Base-by-base conservation (phyloP, 345 rosid genomes). In the Aegle marmelos region DNA sequence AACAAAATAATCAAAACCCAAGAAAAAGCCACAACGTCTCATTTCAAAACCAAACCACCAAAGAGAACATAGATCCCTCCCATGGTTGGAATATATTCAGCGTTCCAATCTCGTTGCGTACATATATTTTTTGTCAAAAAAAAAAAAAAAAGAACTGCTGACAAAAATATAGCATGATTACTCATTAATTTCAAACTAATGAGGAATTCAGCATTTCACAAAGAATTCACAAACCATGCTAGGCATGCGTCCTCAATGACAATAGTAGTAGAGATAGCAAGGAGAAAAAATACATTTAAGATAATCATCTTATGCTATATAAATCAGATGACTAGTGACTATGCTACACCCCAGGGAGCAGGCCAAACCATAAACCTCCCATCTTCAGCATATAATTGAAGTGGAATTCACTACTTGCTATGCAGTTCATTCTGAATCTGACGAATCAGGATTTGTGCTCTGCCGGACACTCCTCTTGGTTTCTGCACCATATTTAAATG, bases 381-480 rank as follows among this genome's bases (percentile, higher is more conserved):
- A 50, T 25, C 14, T 70, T 69, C 34, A 21, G 45, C 60, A 62
- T 41, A 48, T 28, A 22, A 27, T 45, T 48, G 45, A 7, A 16
- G 62, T n/a, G n/a, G 16, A 59, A 25, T 27, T 24, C 54, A 57
- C 11, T n/a, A 24, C 25, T 14, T 10, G 37, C 33, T 22, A 10
- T 3, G 7, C 33, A 27, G 16, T 48, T 83, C 77, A 88, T 30
- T 91, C 93, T 0, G 92, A 90, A 83, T 92, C 96, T 7, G 93
- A 85, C 0, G 87, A 92, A 86, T 91, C 91, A 0, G 86, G 78
- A 22, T 66, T 30, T 17, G 84, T 82, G 86, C 87, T 87, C 79
- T 91, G 99, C 73, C 98, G 85, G 33, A 92, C 97, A 68, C 93
- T 90, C 87, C 92, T 87, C 80, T 69, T 89, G 45, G 86, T 80